A percentile compares a stretch with the other conserved stretches of the same genome.
Evolutionary conservation across 352 stramenopile genomes (phyloP).

Genomic region (Thalassiosira hispida): DNA sequence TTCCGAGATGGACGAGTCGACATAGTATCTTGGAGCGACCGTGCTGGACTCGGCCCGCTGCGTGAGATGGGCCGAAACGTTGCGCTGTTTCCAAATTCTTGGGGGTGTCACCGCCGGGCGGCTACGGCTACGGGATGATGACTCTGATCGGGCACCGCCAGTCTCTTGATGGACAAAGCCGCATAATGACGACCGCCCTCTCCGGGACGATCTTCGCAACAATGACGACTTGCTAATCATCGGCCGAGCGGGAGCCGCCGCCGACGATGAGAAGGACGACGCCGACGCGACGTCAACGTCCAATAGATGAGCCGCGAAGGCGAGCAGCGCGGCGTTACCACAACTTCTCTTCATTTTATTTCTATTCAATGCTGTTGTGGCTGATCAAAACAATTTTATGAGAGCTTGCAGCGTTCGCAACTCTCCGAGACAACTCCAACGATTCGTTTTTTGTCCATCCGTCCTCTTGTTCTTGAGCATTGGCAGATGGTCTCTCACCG

Average conservation of each 20-base stretch:
- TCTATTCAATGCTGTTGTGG: background rate
- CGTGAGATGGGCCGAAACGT: too few species aligned
- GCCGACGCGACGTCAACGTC: background rate
- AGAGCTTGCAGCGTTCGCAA: too few species aligned
- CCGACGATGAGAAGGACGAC: constrained; percentile 2
- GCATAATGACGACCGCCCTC: background rate
- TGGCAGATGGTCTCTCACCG: too few species aligned
- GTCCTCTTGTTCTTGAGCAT: too few species aligned
- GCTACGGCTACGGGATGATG: background rate
- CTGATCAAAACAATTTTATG: too few species aligned
- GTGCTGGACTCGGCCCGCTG: background rate
- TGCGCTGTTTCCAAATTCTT: too few species aligned
- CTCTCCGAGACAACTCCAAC: too few species aligned
- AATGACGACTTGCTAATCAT: background rate
- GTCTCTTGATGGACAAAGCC: constrained; percentile 9
- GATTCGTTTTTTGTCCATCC: too few species aligned
- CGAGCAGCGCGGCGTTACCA: constrained; percentile 12
- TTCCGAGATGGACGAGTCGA: background rate
- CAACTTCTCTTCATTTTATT: constrained; percentile 16
- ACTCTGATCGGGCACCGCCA: background rate
- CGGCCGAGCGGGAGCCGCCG: background rate
- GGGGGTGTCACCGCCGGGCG: background rate
- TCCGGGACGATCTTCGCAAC: background rate
- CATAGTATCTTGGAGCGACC: constrained; percentile 7
- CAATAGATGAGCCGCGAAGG: constrained; percentile 25